Conservation (phyloP, 495 filamentous ascomycete genomes). For the Aspergillus diversus region DNA sequence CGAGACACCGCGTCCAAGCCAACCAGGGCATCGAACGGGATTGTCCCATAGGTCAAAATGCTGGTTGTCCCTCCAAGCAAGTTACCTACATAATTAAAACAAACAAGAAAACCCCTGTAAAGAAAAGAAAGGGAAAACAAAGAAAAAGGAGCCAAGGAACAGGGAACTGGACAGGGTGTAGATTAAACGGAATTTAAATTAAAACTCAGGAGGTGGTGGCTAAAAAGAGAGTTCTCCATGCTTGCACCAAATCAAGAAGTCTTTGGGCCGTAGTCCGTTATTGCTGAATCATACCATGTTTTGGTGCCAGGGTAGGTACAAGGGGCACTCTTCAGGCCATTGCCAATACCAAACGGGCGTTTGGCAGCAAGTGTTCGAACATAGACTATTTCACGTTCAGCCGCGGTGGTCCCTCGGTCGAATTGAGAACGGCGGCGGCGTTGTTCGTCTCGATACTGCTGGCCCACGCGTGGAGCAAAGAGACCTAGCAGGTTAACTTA, state of each 20-base stretch:
- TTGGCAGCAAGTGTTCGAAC: conserved; percentile 30
- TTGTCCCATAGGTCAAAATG: conserved; percentile 26
- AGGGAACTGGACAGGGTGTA: background rate
- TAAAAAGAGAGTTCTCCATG: background rate
- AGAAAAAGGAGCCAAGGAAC: background rate
- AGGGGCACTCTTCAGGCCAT: conserved; percentile 30
- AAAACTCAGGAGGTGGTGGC: too few relatives aligned
- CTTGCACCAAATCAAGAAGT: conserved; percentile 24
- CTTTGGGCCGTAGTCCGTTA: conserved; percentile 24
- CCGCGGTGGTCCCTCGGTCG: conserved; percentile 61
- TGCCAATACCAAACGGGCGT: conserved; percentile 20
- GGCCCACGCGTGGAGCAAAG: conserved; percentile 72
- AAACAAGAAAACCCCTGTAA: conserved; percentile 14
- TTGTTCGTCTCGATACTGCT: conserved; percentile 74
- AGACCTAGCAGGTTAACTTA: conserved; percentile 47
- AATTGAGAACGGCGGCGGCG: conserved; percentile 76
- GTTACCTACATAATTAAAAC: conserved; percentile 15
- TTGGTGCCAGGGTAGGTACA: conserved; percentile 35
- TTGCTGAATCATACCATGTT: conserved; percentile 29
- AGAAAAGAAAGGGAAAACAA: conserved; percentile 17
- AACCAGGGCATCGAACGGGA: conserved; percentile 25
- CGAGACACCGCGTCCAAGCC: conserved; percentile 28
- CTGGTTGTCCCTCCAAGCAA: conserved; percentile 23
- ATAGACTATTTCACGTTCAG: conserved; percentile 34
- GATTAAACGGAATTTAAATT: conserved; percentile 12